Conservation (phyloP, 441 rosid species). For the Corymbia citriodora region DNA sequence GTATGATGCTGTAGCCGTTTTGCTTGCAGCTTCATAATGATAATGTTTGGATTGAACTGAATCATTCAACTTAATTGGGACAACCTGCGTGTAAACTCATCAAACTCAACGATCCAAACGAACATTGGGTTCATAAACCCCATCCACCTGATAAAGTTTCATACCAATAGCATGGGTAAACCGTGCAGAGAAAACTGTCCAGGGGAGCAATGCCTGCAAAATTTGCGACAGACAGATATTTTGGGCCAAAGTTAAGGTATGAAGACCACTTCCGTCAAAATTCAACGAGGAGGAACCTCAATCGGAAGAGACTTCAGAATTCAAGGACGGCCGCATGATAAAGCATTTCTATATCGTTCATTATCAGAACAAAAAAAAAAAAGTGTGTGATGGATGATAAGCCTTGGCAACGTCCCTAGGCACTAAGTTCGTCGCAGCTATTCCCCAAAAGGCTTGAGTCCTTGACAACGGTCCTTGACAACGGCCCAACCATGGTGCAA, state of each 20-base stretch:
- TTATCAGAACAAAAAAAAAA: too few relatives aligned
- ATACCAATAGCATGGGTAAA: neutral
- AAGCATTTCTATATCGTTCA: neutral
- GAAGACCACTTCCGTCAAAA: neutral
- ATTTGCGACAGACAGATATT: neutral
- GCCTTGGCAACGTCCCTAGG: neutral
- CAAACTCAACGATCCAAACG: neutral
- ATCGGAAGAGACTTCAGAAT: neutral
- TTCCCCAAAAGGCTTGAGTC: neutral
- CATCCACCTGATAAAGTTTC: neutral
- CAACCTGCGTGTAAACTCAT: neutral
- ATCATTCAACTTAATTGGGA: neutral
- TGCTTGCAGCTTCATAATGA: neutral
- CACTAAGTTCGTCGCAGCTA: rapidly evolving
- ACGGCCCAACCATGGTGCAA: neutral
- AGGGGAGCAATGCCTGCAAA: neutral
- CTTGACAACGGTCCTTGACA: neutral
- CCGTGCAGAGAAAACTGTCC: neutral
- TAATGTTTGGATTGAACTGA: neutral
- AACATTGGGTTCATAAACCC: neutral
- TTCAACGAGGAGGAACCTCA: neutral
- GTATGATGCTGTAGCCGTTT: neutral
- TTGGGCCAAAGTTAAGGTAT: neutral
- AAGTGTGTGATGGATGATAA: neutral
- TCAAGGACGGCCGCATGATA: too few relatives aligned